These are phyloP conservation scores for Penicillium atrosanguineum DNA, from an alignment of 495 filamentous ascomycete species.

Conservation along the genomic window DNA sequence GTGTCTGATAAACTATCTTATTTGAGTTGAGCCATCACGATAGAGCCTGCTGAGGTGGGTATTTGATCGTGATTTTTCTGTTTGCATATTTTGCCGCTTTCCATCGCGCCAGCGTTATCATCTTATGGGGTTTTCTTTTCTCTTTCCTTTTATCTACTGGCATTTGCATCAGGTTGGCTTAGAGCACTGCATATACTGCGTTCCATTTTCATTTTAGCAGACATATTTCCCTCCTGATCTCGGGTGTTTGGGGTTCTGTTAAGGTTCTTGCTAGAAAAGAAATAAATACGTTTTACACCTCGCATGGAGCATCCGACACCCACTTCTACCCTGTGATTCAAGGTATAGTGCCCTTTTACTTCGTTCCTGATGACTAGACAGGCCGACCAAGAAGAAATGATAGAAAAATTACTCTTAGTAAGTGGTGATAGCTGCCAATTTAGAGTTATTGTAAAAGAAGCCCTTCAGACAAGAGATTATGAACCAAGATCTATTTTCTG, in stretches of 20 bases:
- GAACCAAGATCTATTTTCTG: too few species aligned
- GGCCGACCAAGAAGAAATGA: too few species aligned
- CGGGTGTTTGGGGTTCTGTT: slow-evolving; percentile 13
- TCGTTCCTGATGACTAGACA: too few species aligned
- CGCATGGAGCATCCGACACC: too few species aligned
- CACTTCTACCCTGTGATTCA: too few species aligned
- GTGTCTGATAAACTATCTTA: slow-evolving; percentile 39
- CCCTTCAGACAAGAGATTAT: too few species aligned
- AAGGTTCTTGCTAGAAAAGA: slow-evolving; percentile 6
- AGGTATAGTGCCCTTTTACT: too few species aligned
- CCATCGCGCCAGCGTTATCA: not conserved
- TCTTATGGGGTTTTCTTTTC: slow-evolving; percentile 7
- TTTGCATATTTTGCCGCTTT: slow-evolving; percentile 9
- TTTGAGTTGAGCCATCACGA: not conserved
- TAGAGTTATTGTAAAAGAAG: too few species aligned
- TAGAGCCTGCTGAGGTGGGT: not conserved
- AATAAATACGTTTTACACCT: not conserved
- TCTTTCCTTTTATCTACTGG: slow-evolving; percentile 15
- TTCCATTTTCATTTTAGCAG: slow-evolving; percentile 7
- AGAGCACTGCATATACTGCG: slow-evolving; percentile 30
- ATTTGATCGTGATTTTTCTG: slow-evolving; percentile 12
- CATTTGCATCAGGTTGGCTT: slow-evolving; percentile 30
- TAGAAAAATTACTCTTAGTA: too few species aligned
- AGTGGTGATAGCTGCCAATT: too few species aligned
- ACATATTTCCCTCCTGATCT: not conserved